Evolutionary conservation across 2,329 filamentous ascomycete genomes (phyloP).

Genomic region (Myriosclerotinia duriaeana): DNA sequence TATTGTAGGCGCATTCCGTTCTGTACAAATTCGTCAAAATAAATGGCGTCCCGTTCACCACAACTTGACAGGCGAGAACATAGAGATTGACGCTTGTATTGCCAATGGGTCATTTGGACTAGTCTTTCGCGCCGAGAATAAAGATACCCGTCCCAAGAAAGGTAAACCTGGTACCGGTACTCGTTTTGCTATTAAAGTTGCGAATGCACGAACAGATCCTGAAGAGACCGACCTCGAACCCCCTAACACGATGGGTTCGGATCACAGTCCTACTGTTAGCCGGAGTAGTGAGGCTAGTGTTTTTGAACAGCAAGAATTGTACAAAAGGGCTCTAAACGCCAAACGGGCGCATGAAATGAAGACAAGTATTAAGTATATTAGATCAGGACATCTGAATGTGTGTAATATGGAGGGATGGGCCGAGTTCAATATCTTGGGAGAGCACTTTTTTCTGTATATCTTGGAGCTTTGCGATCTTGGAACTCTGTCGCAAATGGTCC

Average conservation of each 20-base stretch:
- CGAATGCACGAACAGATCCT: neutral
- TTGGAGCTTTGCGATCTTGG: slow-evolving; percentile 14
- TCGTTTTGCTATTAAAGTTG: slow-evolving; percentile 2
- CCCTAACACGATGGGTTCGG: neutral
- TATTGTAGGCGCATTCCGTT: neutral
- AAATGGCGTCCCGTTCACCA: slow-evolving; percentile 4
- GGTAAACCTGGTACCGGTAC: neutral
- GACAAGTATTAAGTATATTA: slow-evolving; percentile 4
- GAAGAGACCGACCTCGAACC: neutral
- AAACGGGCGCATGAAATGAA: slow-evolving; percentile 10
- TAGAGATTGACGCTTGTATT: slow-evolving; percentile 10
- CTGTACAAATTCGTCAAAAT: slow-evolving; percentile 1
- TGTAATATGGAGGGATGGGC: slow-evolving; percentile 1
- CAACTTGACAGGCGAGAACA: slow-evolving; percentile 6
- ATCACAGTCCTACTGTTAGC: slow-evolving; percentile 1
- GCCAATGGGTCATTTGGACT: slow-evolving; percentile 6
- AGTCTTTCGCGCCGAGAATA: slow-evolving; percentile 11
- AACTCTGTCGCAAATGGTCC: neutral
- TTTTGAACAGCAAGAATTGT: neutral
- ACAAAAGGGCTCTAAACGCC: neutral
- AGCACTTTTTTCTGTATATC: neutral
- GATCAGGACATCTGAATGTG: slow-evolving; percentile 9
- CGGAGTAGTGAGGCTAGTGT: slow-evolving; percentile 9
- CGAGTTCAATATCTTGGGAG: neutral
- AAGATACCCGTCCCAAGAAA: slow-evolving; percentile 2